Evolutionary conservation across 805 yeast species (phyloP), one percentile per base, ranked within the genome.

Genomic region (Kodamaea hsintzibuensis): DNA sequence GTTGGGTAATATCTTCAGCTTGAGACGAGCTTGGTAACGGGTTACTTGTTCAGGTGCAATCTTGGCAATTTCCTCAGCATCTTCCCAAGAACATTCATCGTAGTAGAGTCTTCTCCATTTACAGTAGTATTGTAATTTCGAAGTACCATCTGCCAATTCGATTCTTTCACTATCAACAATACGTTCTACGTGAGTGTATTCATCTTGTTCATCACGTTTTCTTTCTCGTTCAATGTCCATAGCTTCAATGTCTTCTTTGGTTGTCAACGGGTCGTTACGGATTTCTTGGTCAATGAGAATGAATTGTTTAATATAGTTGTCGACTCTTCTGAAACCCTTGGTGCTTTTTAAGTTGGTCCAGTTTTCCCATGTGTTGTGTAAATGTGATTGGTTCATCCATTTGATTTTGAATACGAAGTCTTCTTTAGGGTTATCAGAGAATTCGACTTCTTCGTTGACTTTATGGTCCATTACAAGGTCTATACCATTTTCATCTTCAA

Each of bases 21-120:
- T 87, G 47, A 83, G 78, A 59, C 99, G 79, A 59, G 79, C 84
- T 70, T 93, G 97, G 67, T 84, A 95, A 60, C 84, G 85, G 51
- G 86, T 81, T 7, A 95, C 98, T 67, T 88, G 90, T 12, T 79
- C 82, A 0, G 97, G 97, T 2, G 96, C 90, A 42, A 88, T 69
- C 56, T 83, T 82, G 1, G 95, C 98, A 60, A 95, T 91, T 58
- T 83, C 87, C 50, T 85, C 86, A 0, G 98, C 98, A 60, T 84
- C 82, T 72, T 95, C 99, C 98, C 98, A 95, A 4, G 98, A 91
- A 55, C 97, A 90, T 62, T 89, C 96, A 70, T 96, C 98, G 66
- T 95, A 95, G 63, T 91, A 89, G 25, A 95, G 79, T 52, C 98
- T 81, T 66, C 85, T 86, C 99, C 99, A 95, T 70, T 95, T 95